These are phyloP conservation scores for Pseudogymnoascus sp. DNA, from an alignment of 2,329 filamentous ascomycete species.

Conservation along the genomic window DNA sequence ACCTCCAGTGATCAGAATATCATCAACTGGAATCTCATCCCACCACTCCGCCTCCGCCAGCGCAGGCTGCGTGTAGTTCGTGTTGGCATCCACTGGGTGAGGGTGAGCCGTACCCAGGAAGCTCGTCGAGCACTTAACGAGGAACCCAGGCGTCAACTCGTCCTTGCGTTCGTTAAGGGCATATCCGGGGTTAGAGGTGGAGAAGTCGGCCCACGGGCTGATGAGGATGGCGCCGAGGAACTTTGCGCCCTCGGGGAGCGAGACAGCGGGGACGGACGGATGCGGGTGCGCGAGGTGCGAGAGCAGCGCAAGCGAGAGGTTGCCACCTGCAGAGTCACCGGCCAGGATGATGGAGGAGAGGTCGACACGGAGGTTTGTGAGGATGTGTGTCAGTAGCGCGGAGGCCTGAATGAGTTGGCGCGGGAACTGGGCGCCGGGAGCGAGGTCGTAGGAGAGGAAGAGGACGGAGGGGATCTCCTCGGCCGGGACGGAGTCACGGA, in stretches of 20 bases:
- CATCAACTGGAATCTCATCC: slow-evolving; percentile 38
- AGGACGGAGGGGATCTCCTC: slow-evolving; percentile 34
- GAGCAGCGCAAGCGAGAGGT: slow-evolving; percentile 38
- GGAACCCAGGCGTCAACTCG: slow-evolving; percentile 36
- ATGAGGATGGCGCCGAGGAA: slow-evolving; percentile 47
- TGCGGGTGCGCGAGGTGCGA: slow-evolving; percentile 51
- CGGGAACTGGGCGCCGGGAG: slow-evolving; percentile 39
- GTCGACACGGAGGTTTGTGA: slow-evolving; percentile 25
- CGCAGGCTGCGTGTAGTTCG: slow-evolving; percentile 48
- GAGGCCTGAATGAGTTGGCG: slow-evolving; percentile 41
- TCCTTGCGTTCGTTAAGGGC: slow-evolving; percentile 43
- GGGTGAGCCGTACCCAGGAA: slow-evolving; percentile 36
- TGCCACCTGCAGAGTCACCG: slow-evolving; percentile 49
- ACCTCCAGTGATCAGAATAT: slow-evolving; percentile 47
- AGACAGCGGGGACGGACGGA: slow-evolving; percentile 42
- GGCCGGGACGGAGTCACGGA: not conserved
- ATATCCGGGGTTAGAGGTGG: slow-evolving; percentile 36
- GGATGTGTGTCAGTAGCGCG: slow-evolving; percentile 36
- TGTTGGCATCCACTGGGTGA: slow-evolving; percentile 25
- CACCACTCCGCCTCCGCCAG: slow-evolving; percentile 47
- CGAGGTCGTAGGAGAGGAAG: slow-evolving; percentile 49
- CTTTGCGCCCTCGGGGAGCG: slow-evolving; percentile 29
- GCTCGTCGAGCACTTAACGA: slow-evolving; percentile 39
- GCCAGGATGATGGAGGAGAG: slow-evolving; percentile 36
- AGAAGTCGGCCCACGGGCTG: slow-evolving; percentile 51